Percentiles rank a stretch among this genome's conserved stretches.
Evolutionary conservation across 495 filamentous ascomycete species (phyloP).

Genomic region (Filosporella fistucella): DNA sequence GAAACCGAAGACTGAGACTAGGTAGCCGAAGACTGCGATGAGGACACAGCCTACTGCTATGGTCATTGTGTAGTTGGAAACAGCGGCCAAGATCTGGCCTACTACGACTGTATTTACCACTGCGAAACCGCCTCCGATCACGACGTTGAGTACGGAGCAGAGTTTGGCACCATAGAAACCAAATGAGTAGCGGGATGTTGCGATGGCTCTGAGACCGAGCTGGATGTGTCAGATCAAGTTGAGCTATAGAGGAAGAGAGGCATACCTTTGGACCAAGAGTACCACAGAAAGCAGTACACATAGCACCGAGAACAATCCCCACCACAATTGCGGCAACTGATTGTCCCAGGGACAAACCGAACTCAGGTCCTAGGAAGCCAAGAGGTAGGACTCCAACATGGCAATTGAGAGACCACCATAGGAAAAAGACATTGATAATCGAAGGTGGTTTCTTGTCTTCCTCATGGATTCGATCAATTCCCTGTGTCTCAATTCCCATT

Average conservation of each 20-base stretch:
- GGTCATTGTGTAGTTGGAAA: conserved; percentile 41
- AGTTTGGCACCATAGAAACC: conserved; percentile 47
- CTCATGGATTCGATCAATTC: conserved; percentile 45
- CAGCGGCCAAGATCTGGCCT: conserved; percentile 45
- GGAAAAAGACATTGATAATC: conserved; percentile 29
- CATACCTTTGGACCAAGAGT: conserved; percentile 23
- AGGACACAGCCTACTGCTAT: conserved; percentile 40
- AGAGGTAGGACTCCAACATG: conserved; percentile 50
- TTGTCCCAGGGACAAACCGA: conserved; percentile 43
- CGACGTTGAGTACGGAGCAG: conserved; percentile 44
- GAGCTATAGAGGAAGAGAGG: background rate
- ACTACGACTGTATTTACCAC: conserved; percentile 41
- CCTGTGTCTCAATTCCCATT: conserved; percentile 48
- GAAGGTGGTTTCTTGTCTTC: conserved; percentile 37
- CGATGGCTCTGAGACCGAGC: conserved; percentile 49
- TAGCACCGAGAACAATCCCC: conserved; percentile 39
- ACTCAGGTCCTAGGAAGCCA: conserved; percentile 43
- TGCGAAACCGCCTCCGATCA: conserved; percentile 43
- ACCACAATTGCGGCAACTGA: conserved; percentile 47
- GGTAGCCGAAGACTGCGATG: conserved; percentile 44
- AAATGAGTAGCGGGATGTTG: conserved; percentile 49
- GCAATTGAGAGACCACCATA: conserved; percentile 48
- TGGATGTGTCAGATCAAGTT: conserved; percentile 4
- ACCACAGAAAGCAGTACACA: conserved; percentile 15
- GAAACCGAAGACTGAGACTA: conserved; percentile 57